Evolutionary conservation across 202 grass and related monocot genomes (phyloP), one percentile per base, ranked within the genome.

Genomic region (Hordeum pubiflorum): DNA sequence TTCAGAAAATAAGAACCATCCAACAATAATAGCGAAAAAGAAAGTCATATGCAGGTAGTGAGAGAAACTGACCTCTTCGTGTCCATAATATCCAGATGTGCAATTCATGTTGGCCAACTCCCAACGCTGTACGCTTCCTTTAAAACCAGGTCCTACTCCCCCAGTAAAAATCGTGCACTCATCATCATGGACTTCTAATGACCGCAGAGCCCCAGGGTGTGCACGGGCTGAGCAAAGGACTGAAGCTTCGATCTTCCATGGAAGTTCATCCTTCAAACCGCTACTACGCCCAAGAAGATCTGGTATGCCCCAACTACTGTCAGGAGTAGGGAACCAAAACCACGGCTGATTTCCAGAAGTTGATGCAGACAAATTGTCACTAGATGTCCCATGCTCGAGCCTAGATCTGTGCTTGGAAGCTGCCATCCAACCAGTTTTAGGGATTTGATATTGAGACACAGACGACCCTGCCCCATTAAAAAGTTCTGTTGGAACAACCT

Each of bases 71-170:
- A 94, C 94, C 91, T 97, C 94, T 84, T 97, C 94, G 84, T 97
- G 92, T 20, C 92, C 92, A 77, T 97, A 94, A 88, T 97, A 97
- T 58, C 94, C 92, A 63, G 90, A 97, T 44, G 84, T 83, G 82
- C 94, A 97, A 77, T 83, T 94, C 85, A 92, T 87, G 48, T 86
- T 97, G 64, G 89, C 81, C 18, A 97, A 89, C 72, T 97, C 92
- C 94, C 94, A 97, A 61, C 75, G 92, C 79, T 97, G 92, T 59
- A 97, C 82, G 80, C 92, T 97, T 80, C 94, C 94, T 85, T 84
- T 92, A 76, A 97, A 97, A 69, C 92, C 92, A 91, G 94, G 90
- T 78, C 94, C 92, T 85, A 94, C 88, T 58, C 94, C 94, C n/a
- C 88, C 94, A 58, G 94, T 97, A 89, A 89, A 97, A 80, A 97